These are phyloP conservation scores for Barnettozyma hawaiiensis DNA, from an alignment of 1,139 yeast genomes.

Conservation along the genomic window DNA sequence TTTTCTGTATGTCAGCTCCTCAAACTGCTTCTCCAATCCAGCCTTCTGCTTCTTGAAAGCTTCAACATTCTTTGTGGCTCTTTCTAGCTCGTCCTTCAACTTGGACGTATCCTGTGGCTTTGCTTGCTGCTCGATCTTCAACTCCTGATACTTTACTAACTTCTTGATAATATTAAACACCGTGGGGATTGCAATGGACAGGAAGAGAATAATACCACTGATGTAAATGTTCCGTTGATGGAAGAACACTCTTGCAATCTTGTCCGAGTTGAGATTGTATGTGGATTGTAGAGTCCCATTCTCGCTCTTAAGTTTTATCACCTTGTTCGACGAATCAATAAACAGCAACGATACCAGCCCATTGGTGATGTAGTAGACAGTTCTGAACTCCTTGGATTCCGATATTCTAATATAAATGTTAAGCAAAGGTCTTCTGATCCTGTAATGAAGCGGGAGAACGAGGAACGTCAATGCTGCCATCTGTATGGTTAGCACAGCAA, in stretches of 20 bases:
- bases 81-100: constrained; percentile 34
- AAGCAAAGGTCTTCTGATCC: constrained; percentile 44
- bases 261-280: constrained; percentile 25
- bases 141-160: constrained; percentile 51
- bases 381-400: constrained; percentile 40
- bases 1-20: constrained; percentile 31
- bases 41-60: constrained; percentile 49
- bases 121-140: constrained; percentile 22
- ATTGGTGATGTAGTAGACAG: constrained; percentile 43
- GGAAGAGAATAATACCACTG: constrained; percentile 63
- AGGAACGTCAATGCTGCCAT: constrained; percentile 48
- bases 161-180: constrained; percentile 52
- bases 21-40: constrained; percentile 50
- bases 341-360: constrained; percentile 49
- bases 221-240: constrained; percentile 68
- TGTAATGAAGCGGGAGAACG: constrained; percentile 58
- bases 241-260: constrained; percentile 45
- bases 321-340: constrained; percentile 40
- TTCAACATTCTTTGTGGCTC: constrained; percentile 43
- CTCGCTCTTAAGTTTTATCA: constrained; percentile 17
- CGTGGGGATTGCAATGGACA: constrained; percentile 52
- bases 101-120: constrained; percentile 36
- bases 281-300: constrained; percentile 20
- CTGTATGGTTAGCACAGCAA: constrained; percentile 40
- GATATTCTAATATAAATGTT: constrained; percentile 33